Percentiles rank a stretch among this genome's conserved stretches.
Evolutionary conservation across 257 asterid species (phyloP).

Genomic region (Solanum neorickii): DNA sequence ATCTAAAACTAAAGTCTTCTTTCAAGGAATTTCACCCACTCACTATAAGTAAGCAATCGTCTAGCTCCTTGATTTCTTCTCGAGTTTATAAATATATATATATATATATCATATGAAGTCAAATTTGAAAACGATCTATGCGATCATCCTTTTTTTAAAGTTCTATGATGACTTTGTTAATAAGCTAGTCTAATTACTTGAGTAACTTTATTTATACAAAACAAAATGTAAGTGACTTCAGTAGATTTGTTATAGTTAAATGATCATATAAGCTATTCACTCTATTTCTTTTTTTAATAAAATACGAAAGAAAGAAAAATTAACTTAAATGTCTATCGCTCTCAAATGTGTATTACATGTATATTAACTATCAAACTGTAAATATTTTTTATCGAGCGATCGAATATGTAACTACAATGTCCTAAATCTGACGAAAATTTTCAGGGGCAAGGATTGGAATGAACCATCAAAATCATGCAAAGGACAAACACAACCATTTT

Average conservation of each 20-base stretch:
- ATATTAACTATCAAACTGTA: no score
- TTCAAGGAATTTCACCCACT: conserved; percentile 82
- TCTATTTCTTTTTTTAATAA: no score
- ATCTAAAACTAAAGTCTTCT: conserved; percentile 67
- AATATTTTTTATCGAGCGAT: neutral
- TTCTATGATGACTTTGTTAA: neutral
- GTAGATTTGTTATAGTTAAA: neutral
- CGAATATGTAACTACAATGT: neutral
- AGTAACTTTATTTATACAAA: neutral
- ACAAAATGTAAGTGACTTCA: neutral
- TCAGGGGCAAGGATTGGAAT: conserved; percentile 80
- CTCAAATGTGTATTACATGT: no score
- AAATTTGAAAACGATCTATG: no score
- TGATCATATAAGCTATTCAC: neutral
- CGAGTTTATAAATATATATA: neutral
- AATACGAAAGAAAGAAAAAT: neutral
- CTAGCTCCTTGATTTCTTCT: neutral
- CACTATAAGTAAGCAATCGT: conserved; percentile 53
- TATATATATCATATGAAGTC: neutral
- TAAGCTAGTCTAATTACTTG: neutral
- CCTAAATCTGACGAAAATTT: neutral
- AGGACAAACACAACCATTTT: conserved; percentile 47
- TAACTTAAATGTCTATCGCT: neutral
- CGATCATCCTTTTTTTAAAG: no score
- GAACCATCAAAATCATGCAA: conserved; percentile 51